These are phyloP conservation scores for Clavispora santaluciae DNA, from an alignment of 805 yeast genomes.

Conservation along the genomic window DNA sequence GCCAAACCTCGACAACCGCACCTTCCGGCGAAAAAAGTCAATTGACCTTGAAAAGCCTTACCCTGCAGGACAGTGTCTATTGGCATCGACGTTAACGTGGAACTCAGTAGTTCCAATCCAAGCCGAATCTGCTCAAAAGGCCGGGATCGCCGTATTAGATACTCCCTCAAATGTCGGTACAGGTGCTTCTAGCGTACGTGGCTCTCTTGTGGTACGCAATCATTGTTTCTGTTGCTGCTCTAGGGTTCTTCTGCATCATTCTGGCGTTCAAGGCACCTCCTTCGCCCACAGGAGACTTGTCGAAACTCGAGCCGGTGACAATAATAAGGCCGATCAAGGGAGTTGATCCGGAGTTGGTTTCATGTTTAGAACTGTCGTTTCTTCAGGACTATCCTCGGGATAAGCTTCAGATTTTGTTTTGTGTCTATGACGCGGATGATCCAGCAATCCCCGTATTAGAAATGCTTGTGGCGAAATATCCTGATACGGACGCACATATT, in stretches of 20 bases:
- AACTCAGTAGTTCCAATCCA: not conserved
- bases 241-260: slow-evolving; percentile 37
- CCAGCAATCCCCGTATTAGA: slow-evolving; percentile 58
- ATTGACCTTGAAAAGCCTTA: not conserved
- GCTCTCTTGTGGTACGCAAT: slow-evolving; percentile 36
- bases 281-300: slow-evolving; percentile 10
- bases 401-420: slow-evolving; percentile 66
- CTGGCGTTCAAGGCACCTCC: slow-evolving; percentile 24
- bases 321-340: slow-evolving; percentile 83
- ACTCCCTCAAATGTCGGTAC: not conserved
- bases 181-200: slow-evolving; percentile 11
- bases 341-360: slow-evolving; percentile 66
- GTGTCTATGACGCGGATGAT: slow-evolving; percentile 62
- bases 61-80: not conserved
- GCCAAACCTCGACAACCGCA: not conserved
- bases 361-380: slow-evolving; percentile 65
- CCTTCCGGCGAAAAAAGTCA: not conserved
- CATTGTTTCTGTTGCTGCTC: slow-evolving; percentile 31
- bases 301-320: slow-evolving; percentile 48
- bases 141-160: not conserved
- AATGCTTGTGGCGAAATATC: slow-evolving; percentile 46
- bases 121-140: not conserved
- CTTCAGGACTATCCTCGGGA: slow-evolving; percentile 59
- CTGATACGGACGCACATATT: slow-evolving; percentile 53
- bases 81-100: not conserved